Conservation (phyloP, 208 protist species). For the Acanthamoeba lugdunensis region DNA sequence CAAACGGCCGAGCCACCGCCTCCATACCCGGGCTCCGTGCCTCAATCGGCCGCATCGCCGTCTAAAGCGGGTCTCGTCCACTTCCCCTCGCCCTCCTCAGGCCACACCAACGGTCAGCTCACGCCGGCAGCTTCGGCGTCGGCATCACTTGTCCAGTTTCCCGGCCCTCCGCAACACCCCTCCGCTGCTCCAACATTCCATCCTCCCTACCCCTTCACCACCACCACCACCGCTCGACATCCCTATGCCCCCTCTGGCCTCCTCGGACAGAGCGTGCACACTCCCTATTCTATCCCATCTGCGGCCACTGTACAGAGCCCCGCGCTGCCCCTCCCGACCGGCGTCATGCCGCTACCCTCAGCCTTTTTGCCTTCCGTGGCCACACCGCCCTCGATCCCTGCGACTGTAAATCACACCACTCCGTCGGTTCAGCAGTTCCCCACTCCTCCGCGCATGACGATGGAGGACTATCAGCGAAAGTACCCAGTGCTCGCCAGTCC, state of each 20-base stretch:
- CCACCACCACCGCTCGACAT: background rate
- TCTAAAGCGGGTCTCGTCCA: background rate
- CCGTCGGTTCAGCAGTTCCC: background rate
- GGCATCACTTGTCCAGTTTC: background rate
- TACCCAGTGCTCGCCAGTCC: slow-evolving; percentile 53
- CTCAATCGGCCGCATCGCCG: background rate
- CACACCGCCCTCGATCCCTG: background rate
- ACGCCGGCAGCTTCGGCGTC: background rate
- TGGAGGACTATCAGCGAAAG: slow-evolving; percentile 50
- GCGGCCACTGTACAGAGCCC: background rate
- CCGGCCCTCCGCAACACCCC: background rate
- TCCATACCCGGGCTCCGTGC: background rate
- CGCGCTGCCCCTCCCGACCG: background rate
- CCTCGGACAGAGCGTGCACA: background rate
- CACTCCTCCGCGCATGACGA: background rate
- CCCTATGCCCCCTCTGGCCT: background rate
- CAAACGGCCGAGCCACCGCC: slow-evolving; percentile 10
- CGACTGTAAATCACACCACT: background rate
- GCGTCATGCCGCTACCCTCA: background rate
- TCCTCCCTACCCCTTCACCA: background rate
- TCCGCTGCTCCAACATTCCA: background rate
- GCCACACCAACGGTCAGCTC: background rate
- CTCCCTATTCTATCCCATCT: background rate
- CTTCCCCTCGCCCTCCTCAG: background rate
- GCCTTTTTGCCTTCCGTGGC: background rate